Evolutionary conservation across 768 basidiomycete species (phyloP).

Genomic region (Albatrellus ellisii): DNA sequence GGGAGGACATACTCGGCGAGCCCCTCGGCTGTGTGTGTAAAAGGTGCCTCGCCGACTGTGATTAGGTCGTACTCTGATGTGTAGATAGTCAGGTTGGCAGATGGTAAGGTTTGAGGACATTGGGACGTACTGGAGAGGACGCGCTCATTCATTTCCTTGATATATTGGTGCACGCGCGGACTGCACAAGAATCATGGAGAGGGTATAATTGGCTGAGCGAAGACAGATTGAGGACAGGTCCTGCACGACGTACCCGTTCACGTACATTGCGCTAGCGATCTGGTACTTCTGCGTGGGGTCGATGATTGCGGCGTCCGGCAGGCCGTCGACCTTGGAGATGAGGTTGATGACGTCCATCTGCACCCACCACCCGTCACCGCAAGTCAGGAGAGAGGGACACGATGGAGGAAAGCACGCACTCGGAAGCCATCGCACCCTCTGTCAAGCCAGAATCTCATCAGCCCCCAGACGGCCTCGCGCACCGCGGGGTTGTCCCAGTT

Average conservation of each 20-base stretch:
- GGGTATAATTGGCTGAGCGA: no score
- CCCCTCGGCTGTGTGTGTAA: conserved; percentile 36
- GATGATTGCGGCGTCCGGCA: conserved; percentile 53
- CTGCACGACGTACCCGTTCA: conserved; percentile 35
- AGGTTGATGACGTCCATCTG: conserved; percentile 65
- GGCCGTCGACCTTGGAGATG: conserved; percentile 46
- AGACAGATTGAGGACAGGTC: conserved; percentile 8
- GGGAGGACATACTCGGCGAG: conserved; percentile 47
- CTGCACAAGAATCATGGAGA: conserved; percentile 21
- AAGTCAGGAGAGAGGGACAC: not conserved
- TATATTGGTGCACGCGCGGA: conserved; percentile 51
- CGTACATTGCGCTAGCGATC: conserved; percentile 36
- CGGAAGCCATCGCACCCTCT: conserved; percentile 67
- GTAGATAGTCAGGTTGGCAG: no score
- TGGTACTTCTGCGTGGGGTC: conserved; percentile 39
- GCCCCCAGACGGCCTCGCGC: conserved; percentile 42
- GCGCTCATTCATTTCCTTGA: conserved; percentile 50
- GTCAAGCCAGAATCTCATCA: conserved; percentile 66
- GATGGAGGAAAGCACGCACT: conserved; percentile 24
- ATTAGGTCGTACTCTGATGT: conserved; percentile 47
- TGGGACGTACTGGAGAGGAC: conserved; percentile 38
- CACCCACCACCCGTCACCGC: not conserved
- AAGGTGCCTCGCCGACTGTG: conserved; percentile 53
- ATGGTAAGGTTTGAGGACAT: conserved; percentile 2
- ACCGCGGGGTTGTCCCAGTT: conserved; percentile 60